Percentiles rank a stretch among this genome's conserved stretches.
phyloP scores from a whole-genome alignment of 2,329 filamentous ascomycete species.

The Penicillium sp. region DNA sequence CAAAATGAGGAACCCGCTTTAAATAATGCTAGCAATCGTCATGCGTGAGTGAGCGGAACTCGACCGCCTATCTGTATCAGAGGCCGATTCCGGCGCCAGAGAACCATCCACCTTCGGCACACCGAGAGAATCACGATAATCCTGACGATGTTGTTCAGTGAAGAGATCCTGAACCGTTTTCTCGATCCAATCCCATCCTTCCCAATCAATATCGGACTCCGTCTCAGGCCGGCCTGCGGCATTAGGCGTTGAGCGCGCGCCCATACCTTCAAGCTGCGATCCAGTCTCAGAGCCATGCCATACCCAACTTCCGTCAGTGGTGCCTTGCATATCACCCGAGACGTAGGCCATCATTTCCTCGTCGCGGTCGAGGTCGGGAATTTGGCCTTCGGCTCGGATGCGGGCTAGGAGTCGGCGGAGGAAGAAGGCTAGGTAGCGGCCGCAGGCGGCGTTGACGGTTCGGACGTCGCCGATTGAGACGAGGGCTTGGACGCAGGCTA shows the following conservation, averaged over 20 bases:
- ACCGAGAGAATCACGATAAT: conserved; percentile 18
- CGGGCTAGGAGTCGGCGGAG: conserved; percentile 65
- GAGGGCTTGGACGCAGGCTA: conserved; percentile 71
- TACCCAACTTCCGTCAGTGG: conserved; percentile 76
- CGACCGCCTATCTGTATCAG: conserved; percentile 28
- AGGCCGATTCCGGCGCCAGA: conserved; percentile 24
- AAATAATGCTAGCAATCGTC: conserved; percentile 51
- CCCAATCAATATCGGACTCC: conserved; percentile 68
- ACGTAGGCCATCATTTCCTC: conserved; percentile 88
- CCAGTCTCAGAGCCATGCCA: conserved; percentile 67
- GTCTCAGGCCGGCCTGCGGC: conserved; percentile 46
- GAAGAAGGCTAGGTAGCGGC: conserved; percentile 81
- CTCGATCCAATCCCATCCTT: conserved; percentile 77
- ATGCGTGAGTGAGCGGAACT: conserved; percentile 43
- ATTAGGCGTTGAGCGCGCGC: conserved; percentile 15
- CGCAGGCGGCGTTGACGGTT: conserved; percentile 74
- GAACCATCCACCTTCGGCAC: conserved; percentile 15
- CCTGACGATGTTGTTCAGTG: conserved; percentile 40
- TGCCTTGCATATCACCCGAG: conserved; percentile 81
- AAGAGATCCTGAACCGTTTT: conserved; percentile 51
- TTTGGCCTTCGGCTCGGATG: conserved; percentile 41
- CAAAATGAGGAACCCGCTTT: conserved; percentile 10
- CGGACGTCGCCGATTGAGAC: conserved; percentile 70
- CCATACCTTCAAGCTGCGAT: conserved; percentile 35
- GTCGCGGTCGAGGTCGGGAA: conserved; percentile 59